Conservation (phyloP, 2,329 filamentous ascomycete genomes). For the Myotisia sp. region DNA sequence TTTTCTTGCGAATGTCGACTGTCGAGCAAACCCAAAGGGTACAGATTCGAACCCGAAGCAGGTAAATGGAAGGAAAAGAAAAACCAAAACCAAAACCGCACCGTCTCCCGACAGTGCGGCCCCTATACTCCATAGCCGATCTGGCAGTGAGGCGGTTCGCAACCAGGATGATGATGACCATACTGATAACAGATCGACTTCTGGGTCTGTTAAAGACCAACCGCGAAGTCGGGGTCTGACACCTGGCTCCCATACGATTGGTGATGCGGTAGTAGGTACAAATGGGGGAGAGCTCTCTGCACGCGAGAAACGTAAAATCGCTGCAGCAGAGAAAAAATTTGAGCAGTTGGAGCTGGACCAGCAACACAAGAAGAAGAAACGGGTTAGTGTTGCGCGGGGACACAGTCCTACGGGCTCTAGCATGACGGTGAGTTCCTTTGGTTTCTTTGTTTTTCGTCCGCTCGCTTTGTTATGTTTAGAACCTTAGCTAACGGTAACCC, state of each 20-base stretch:
- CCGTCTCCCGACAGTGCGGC: constrained; percentile 42
- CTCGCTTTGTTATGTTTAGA: background rate
- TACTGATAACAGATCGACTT: constrained; percentile 42
- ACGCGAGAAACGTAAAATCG: constrained; percentile 48
- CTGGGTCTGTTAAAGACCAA: constrained; percentile 42
- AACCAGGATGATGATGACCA: constrained; percentile 42
- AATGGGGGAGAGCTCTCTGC: constrained; percentile 42
- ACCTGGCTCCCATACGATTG: constrained; percentile 40
- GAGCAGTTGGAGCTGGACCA: constrained; percentile 46
- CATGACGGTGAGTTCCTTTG: constrained; percentile 1
- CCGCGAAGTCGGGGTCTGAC: constrained; percentile 48
- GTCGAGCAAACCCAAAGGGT: constrained; percentile 24
- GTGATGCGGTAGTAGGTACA: too few species aligned
- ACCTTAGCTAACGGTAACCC: too few species aligned
- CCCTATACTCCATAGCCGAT: constrained; percentile 39
- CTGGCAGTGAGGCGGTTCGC: constrained; percentile 43
- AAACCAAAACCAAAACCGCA: constrained; percentile 32
- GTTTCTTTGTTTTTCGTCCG: background rate
- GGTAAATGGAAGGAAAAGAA: constrained; percentile 34
- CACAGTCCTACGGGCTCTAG: constrained; percentile 2
- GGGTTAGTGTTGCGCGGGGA: constrained; percentile 31
- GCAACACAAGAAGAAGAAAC: constrained; percentile 40
- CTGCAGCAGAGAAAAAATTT: constrained; percentile 48
- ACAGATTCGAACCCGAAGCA: constrained; percentile 27
- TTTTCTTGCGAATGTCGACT: constrained; percentile 31